phyloP scores from a whole-genome alignment of 169 alveolate species.

The Plasmodium chabaudi region DNA sequence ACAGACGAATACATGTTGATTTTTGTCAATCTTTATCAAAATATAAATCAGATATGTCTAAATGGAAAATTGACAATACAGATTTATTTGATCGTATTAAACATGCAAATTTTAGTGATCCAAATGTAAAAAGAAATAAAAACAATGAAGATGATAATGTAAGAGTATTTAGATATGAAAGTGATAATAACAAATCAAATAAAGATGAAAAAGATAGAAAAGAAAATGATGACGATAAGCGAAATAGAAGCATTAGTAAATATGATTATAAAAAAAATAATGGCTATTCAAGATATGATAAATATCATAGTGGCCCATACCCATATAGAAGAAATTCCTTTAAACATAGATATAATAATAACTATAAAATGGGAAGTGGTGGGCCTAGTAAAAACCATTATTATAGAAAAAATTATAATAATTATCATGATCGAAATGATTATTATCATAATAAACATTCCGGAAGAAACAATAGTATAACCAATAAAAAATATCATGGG shows the following conservation, averaged over 20 bases:
- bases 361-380: slow-evolving; percentile 6
- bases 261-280: slow-evolving; percentile 7
- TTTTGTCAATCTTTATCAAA: slow-evolving; percentile 90
- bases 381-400: slow-evolving; percentile 4
- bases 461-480: slow-evolving; percentile 7
- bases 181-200: slow-evolving; percentile 35
- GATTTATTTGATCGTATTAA: slow-evolving; percentile 15
- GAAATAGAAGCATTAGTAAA: slow-evolving; percentile 5
- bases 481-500: slow-evolving; percentile 30
- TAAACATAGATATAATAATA: slow-evolving; percentile 41
- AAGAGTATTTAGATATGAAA: slow-evolving; percentile 61
- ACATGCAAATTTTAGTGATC: neutral
- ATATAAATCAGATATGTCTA: slow-evolving; percentile 33
- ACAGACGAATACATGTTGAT: slow-evolving; percentile 93
- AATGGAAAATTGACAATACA: slow-evolving; percentile 35
- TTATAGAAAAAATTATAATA: slow-evolving; percentile 36
- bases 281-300: slow-evolving; percentile 10
- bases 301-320: slow-evolving; percentile 5
- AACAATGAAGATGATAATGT: slow-evolving; percentile 31
- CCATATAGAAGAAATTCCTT: slow-evolving; percentile 34
- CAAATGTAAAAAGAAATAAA: neutral
- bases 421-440: slow-evolving; percentile 20
- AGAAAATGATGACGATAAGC: neutral
- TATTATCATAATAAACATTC: slow-evolving; percentile 14
- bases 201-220: slow-evolving; percentile 10